Base-by-base conservation (phyloP, 2,329 filamentous ascomycete genomes). In the Cercospora citrullina region DNA sequence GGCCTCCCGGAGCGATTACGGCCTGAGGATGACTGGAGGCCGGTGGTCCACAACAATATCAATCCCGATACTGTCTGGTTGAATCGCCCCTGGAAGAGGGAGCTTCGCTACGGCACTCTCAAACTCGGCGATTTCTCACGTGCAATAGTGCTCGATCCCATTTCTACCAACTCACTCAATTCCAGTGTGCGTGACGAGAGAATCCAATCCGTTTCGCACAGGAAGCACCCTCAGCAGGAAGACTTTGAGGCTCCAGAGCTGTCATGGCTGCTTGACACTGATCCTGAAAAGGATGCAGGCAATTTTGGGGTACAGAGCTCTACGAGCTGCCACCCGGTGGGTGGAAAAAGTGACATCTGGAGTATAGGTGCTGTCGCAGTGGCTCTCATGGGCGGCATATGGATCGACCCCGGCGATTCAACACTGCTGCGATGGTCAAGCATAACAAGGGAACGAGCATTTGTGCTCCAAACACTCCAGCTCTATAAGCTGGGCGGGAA, bases 21-120 rank as follows among this genome's bases (percentile, higher is more conserved):
- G 23, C 33, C 31, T 30, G 30, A 58, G 18, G 45, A 53, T n/a
- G 42, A 58, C 16, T 68, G 62, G 63, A 30, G 31, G 2, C 66
- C 69, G 12, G 33, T 76, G 36, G 74, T 78, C 9, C 78, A 81
- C 67, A 81, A 81, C 66, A 76, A 79, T 61, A 76, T 81, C 55
- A 78, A 76, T 58, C 76, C 77, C 7, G 70, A 70, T 36, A 80
- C 78, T 61, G 75, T 81, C 48, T 79, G 60, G 58, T 58, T 71
- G 33, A 63, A 42, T 18, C 36, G 51, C 23, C 65, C 63, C 5
- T 33, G 30, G 45, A 55, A 31, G 36, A 51, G n/a, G 12, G 58
- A 57, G 21, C 26, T 53, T 23, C 45, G 51, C n/a, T 62, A 66
- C 14, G 67, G 64, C 14, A 51, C 31, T 14, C 39, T 71, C 14